Base-by-base conservation (phyloP, 768 basidiomycete genomes). In the Neoboletus magnificus region DNA sequence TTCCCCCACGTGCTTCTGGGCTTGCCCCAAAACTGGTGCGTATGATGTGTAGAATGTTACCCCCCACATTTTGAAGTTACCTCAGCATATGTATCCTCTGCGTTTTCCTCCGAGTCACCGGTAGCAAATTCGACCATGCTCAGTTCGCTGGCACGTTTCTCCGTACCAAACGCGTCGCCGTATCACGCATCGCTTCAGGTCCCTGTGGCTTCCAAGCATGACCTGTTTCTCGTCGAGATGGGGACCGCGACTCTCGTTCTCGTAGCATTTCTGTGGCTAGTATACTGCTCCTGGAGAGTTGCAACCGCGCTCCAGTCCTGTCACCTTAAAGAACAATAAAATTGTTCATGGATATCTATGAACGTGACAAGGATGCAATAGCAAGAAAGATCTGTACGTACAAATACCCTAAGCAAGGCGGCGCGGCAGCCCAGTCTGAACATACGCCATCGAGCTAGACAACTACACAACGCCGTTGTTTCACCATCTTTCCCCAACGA, bases 381-480 rank as follows among this genome's bases (percentile, higher is more conserved):
- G 60, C 64, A 61, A 50, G 56, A 43, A 54, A 67, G 58, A 69
- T 67, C 63, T 51, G 63, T 71, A 62, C 63, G 62, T 67, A 71
- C 68, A 62, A 66, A 69, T 64, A 65, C 62, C 52, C 56, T 50
- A 63, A 41, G 59, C 36, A 56, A 64, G 55, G 45, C 40, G 20
- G 47, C 15, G 48, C 1, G 37, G 33, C 35, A 40, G 56, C 55
- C 61, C 58, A 45, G 51, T 51, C 56, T 20, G 61, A 59, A 55
- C 48, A 37, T 48, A 25, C 27, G 50, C 52, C 45, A 42, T 52
- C n/a, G 11, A 41, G 46, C 56, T 68, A 71, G 57, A 71, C 71
- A 20, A 93, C 76, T 44, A 93, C 80, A 75, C 93, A 95, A 65
- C 82, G 80, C 73, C 79, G 80, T 67, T 83, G 77, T 70, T 80